Evolutionary conservation across 202 grass and related monocot genomes (phyloP).

Genomic region (Zizania palustris): DNA sequence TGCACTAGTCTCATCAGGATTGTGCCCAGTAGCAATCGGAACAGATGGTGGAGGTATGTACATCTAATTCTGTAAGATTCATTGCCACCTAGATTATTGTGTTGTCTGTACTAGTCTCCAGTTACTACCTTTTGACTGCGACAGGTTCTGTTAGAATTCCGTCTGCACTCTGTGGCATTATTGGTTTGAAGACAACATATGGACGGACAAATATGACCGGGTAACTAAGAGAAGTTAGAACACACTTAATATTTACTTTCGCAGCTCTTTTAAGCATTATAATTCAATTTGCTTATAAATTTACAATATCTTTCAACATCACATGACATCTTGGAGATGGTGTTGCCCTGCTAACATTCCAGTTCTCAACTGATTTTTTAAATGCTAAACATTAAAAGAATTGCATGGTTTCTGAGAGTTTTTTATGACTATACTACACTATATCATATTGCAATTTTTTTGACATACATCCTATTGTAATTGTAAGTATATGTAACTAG

Average conservation of each 20-base stretch:
- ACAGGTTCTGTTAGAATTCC: slow-evolving; percentile 98
- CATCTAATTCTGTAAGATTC: slow-evolving; percentile 3
- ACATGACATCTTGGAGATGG: neutral
- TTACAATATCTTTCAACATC: slow-evolving; percentile 8
- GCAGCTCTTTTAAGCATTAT: neutral
- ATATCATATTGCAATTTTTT: slow-evolving; percentile 16
- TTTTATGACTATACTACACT: neutral
- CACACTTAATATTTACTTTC: slow-evolving; percentile 9
- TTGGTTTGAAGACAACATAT: slow-evolving; percentile 95
- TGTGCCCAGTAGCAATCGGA: slow-evolving; percentile 85
- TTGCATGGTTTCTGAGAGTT: neutral
- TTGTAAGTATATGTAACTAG: slow-evolving; percentile 24
- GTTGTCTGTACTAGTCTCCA: neutral
- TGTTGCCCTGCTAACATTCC: neutral
- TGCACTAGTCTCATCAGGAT: slow-evolving; percentile 87
- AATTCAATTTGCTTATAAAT: neutral
- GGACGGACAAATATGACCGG: slow-evolving; percentile 81
- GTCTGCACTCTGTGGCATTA: slow-evolving; percentile 89
- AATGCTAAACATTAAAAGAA: slow-evolving; percentile 3
- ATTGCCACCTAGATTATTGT: slow-evolving; percentile 31
- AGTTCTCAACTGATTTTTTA: slow-evolving; percentile 26
- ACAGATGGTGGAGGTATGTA: slow-evolving; percentile 93
- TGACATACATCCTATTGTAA: neutral
- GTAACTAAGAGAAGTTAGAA: slow-evolving; percentile 49
- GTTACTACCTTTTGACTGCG: slow-evolving; percentile 1